Conservation (phyloP, 352 stramenopile species). For the Phytophthora capsici region DNA sequence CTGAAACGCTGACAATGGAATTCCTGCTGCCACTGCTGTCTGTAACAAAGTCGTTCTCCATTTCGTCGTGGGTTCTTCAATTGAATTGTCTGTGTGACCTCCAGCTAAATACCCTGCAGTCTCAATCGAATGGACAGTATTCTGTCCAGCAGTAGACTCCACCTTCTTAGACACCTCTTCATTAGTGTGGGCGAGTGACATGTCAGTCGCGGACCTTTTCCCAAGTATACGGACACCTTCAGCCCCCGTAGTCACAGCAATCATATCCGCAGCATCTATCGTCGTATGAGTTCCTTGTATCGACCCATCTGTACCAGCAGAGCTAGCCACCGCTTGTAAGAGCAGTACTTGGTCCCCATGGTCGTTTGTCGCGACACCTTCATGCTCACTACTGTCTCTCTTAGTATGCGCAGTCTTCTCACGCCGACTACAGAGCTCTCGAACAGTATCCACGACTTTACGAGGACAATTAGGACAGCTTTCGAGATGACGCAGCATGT, state of each 20-base stretch:
- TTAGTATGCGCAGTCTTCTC: constrained; percentile 40
- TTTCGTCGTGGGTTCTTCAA: constrained; percentile 10
- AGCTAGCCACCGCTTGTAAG: constrained; percentile 16
- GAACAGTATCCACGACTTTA: constrained; percentile 67
- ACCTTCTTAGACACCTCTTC: constrained; percentile 1
- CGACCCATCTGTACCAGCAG: neutral
- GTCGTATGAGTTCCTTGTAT: constrained; percentile 11
- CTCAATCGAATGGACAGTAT: constrained; percentile 1
- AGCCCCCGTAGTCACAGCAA: neutral
- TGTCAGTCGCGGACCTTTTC: constrained; percentile 13
- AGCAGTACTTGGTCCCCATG: constrained; percentile 35
- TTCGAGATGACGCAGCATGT: constrained; percentile 86
- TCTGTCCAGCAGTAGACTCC: constrained; percentile 15
- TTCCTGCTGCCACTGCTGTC: constrained; percentile 39
- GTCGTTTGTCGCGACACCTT: neutral
- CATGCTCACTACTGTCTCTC: constrained; percentile 15
- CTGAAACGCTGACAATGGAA: constrained; percentile 49
- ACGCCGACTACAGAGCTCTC: constrained; percentile 58
- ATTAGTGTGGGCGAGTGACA: no score
- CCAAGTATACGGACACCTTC: neutral
- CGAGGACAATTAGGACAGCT: constrained; percentile 74
- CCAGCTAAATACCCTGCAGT: constrained; percentile 15
- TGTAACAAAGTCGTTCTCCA: constrained; percentile 43
- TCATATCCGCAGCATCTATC: constrained; percentile 4
- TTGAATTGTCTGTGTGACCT: constrained; percentile 20